A percentile compares a stretch with the other conserved stretches of the same genome.
Evolutionary conservation across 352 stramenopile species (phyloP).

Genomic region (Phytophthora tubulina): DNA sequence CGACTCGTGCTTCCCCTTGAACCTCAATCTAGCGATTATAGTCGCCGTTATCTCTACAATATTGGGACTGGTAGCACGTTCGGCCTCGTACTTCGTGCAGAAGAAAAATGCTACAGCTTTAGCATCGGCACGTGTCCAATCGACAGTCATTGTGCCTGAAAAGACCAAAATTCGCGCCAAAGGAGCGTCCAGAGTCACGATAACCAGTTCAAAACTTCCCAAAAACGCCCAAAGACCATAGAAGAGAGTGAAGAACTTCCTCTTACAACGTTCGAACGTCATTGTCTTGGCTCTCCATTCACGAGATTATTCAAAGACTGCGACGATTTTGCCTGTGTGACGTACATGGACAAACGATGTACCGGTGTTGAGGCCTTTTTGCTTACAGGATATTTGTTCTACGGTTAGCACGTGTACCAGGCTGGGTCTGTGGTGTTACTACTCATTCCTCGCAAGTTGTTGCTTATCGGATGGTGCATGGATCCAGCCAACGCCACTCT

Average conservation of each 20-base stretch:
- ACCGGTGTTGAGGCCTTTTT: neutral
- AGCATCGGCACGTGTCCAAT: neutral
- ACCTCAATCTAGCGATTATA: constrained; percentile 25
- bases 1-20: constrained; percentile 44
- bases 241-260: neutral
- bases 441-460: neutral
- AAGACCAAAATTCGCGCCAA: constrained; percentile 1
- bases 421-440: too few species aligned
- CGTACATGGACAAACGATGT: neutral
- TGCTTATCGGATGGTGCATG: neutral
- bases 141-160: constrained; percentile 9
- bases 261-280: constrained; percentile 28
- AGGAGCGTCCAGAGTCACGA: constrained; percentile 13
- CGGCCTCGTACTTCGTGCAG: constrained; percentile 28
- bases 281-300: constrained; percentile 32
- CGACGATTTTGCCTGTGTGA: neutral
- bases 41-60: constrained; percentile 22
- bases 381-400: neutral
- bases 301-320: constrained; percentile 13
- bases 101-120: neutral
- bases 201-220: neutral
- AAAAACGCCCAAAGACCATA: neutral
- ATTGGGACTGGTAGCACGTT: constrained; percentile 11
- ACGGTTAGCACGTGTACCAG: neutral
- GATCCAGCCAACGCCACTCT: neutral